Evolutionary conservation across 306 rosid species (phyloP).

Genomic region (Biancaea sappan): DNA sequence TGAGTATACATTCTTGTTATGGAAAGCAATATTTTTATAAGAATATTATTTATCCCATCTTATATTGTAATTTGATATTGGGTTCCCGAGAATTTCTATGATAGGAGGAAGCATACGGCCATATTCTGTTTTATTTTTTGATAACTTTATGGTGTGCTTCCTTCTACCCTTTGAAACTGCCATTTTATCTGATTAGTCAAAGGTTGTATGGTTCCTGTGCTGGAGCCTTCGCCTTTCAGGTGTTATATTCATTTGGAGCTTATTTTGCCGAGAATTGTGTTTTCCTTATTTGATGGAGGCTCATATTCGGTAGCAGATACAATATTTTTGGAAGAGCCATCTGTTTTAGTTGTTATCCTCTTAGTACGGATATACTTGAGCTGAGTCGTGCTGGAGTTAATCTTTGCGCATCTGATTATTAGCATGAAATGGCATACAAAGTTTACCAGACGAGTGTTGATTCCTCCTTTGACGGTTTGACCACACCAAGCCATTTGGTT

Average conservation of each 20-base stretch:
- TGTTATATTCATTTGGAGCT: neutral
- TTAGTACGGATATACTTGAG: too few species aligned
- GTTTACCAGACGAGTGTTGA: too few species aligned
- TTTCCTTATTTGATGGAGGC: neutral
- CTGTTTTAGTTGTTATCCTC: neutral
- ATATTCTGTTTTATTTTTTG: too few species aligned
- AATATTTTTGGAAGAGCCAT: neutral
- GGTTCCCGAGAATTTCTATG: slow-evolving; percentile 3
- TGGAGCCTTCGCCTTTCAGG: neutral
- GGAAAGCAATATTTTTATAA: neutral
- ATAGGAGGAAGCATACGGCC: too few species aligned
- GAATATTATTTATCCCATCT: neutral
- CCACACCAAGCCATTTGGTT: too few species aligned
- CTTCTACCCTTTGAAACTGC: too few species aligned
- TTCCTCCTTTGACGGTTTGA: too few species aligned
- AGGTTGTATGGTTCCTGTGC: neutral
- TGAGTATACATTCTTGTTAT: slow-evolving; percentile 29
- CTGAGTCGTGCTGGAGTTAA: too few species aligned
- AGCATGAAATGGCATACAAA: too few species aligned
- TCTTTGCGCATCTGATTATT: too few species aligned
- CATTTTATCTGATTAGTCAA: neutral
- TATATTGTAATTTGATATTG: slow-evolving; percentile 10
- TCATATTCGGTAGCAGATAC: neutral
- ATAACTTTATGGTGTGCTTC: too few species aligned
- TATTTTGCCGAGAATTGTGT: neutral